phyloP scores from a whole-genome alignment of 139 green algal species.

The Haematococcus sp. region DNA sequence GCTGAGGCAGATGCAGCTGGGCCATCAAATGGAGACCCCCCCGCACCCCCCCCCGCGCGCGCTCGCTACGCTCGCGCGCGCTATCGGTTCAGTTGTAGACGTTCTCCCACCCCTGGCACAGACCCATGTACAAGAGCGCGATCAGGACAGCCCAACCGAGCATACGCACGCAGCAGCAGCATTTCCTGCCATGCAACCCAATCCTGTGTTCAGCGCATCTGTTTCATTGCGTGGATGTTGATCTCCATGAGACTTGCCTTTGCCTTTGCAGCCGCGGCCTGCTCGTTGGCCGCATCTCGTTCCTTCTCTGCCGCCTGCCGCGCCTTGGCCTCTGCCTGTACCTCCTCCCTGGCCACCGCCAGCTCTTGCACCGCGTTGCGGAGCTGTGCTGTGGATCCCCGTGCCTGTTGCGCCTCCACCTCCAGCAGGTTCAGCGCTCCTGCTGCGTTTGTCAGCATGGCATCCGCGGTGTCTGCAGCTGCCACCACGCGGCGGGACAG shows the following conservation, averaged over 20 bases:
- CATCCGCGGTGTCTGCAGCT: constrained; percentile 30
- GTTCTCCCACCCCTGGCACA: too few relatives aligned
- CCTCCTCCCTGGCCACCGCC: background rate
- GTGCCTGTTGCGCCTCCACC: background rate
- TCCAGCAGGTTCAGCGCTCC: constrained; percentile 25
- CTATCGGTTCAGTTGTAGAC: too few relatives aligned
- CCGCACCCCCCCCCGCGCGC: too few relatives aligned
- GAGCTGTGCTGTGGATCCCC: constrained; percentile 1
- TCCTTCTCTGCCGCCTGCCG: constrained; percentile 4
- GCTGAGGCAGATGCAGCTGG: too few relatives aligned
- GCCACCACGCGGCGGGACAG: constrained; percentile 13
- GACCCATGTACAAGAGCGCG: too few relatives aligned
- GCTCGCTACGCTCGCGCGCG: too few relatives aligned
- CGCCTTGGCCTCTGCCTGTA: background rate
- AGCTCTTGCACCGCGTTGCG: background rate
- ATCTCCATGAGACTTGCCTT: background rate
- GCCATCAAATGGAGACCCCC: too few relatives aligned
- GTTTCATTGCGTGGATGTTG: too few relatives aligned
- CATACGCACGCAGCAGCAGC: too few relatives aligned
- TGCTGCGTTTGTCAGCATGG: constrained; percentile 41
- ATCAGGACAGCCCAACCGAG: too few relatives aligned
- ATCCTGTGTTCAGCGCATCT: too few relatives aligned
- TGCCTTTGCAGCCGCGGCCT: background rate
- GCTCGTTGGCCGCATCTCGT: background rate
- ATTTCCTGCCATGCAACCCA: too few relatives aligned